phyloP scores from a whole-genome alignment of 73 alveolate species.

The Paramecium pentaurelia region DNA sequence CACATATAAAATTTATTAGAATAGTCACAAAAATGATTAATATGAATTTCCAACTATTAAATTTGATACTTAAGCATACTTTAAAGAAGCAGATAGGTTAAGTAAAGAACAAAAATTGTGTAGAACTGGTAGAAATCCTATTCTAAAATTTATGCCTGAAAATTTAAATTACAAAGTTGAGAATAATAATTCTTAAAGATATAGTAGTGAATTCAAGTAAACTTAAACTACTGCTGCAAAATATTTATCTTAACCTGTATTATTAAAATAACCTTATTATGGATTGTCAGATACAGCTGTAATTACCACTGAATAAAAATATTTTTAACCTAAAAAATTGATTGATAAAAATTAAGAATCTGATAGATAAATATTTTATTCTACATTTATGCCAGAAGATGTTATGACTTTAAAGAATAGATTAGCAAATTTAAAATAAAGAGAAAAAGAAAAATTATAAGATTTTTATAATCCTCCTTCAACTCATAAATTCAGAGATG shows the following conservation, averaged over 20 bases:
- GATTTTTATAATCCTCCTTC: conserved; percentile 30
- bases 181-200: not conserved
- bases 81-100: not conserved
- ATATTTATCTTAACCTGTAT: not conserved
- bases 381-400: conserved; percentile 24
- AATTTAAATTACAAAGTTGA: not conserved
- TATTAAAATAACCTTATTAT: not conserved
- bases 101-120: not conserved
- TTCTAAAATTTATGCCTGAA: not conserved
- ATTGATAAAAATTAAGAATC: not conserved
- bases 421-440: conserved; percentile 12
- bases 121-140: conserved; percentile 14
- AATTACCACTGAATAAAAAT: not conserved
- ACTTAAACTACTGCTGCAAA: not conserved
- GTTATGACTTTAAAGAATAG: not conserved
- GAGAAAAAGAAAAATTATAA: conserved; percentile 8
- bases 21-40: not conserved
- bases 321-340: not conserved
- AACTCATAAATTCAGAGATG: conserved; percentile 14
- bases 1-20: not conserved
- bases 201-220: not conserved
- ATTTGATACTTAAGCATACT: not conserved
- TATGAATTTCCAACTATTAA: not conserved
- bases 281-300: not conserved
- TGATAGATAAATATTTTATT: not conserved